Evolutionary conservation across 768 basidiomycete species (phyloP), one percentile per base, ranked within the genome.

Genomic region (Agaricus blazei): DNA sequence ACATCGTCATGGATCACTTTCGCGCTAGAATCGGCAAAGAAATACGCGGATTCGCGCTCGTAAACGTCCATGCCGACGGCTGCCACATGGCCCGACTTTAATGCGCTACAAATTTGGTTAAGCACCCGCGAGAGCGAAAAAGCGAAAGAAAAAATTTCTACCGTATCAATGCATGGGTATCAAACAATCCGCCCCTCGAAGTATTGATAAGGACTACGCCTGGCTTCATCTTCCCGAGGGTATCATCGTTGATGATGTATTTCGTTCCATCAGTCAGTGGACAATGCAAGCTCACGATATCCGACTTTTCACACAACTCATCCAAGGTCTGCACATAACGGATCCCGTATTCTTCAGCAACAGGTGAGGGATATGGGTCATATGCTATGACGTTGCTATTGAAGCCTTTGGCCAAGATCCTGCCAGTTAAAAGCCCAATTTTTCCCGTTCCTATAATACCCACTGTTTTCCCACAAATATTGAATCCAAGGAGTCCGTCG

Each of bases 41-140:
- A 76, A 58, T 74, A 75, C 9, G 63, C 59, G 1, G 74, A 67
- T 63, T 75, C 74, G 43, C 65, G 66, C 57, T 76, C 75, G 55
- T 73, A 74, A 6, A 75, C 75, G 36, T 76, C 75, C 50, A 76
- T 63, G 23, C 75, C 75, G 3, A 76, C 74, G n/a, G 75, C 73
- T 6, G 68, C 62, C 12, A 76, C 58, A 47, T 75, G 72, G 3
- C 69, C 70, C n/a, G 61, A 60, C 52, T 76, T 76, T 29, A 76
- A 59, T 34, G 67, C 66, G 6, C 75, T 76, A 23, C 1, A 49
- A 37, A 24, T 15, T 41, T 15, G 5, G 3, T 28, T 48, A 28
- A 46, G 8, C 44, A n/a, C 3, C 27, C 26, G 31, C 11, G 28
- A 12, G 11, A 41, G 40, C 40, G 7, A 41, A 14, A 41, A 14